Base-by-base conservation (phyloP, 345 rosid genomes). In the Trapa bicornis region DNA sequence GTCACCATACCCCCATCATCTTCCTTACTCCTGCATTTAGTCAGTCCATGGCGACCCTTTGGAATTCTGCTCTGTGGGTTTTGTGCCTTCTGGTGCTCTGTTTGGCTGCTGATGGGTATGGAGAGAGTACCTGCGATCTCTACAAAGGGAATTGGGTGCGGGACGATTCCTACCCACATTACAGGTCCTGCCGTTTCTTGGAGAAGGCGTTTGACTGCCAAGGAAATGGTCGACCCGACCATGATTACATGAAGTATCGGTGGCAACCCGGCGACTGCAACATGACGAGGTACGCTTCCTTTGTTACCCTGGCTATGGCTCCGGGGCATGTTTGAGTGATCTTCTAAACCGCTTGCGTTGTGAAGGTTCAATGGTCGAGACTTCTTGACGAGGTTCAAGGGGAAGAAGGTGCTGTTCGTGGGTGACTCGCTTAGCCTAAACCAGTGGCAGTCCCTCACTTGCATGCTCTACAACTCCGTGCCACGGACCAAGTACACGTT, bases 341-440 rank as follows among this genome's bases (percentile, higher is more conserved):
- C 15, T 58, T 58, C 29, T 14, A 9, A 58, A 58, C 32, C 29
- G 29, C 29, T 22, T 57, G 11, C n/a, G 16, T 11, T 58, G 33
- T 14, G 16, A 64, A 80, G 89, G 66, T 85, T 85, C 66, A 60
- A 70, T 48, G 82, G 83, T 0, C 32, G 15, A 47, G 72, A 68
- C 60, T 74, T 85, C 50, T 63, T 85, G 71, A 41, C 16, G 60
- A 77, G 69, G 69, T 32, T 65, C 66, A 71, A 36, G 54, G 80
- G 84, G 64, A 85, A 80, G 79, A 80, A 67, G 67, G 68, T 85
- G 29, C 45, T 85, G 78, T 85, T 85, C 60, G 81, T 85, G 6
- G 86, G 86, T 3, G 86, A 82, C 52, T 85, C 89, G 0, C 45
- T 85, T 17, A 77, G 82, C 66, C 65, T 75, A 64, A 80, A 85